Percentiles rank a stretch among this genome's conserved stretches.
Evolutionary conservation across 345 rosid genomes (phyloP).

Genomic region (Abelmoschus esculentus): DNA sequence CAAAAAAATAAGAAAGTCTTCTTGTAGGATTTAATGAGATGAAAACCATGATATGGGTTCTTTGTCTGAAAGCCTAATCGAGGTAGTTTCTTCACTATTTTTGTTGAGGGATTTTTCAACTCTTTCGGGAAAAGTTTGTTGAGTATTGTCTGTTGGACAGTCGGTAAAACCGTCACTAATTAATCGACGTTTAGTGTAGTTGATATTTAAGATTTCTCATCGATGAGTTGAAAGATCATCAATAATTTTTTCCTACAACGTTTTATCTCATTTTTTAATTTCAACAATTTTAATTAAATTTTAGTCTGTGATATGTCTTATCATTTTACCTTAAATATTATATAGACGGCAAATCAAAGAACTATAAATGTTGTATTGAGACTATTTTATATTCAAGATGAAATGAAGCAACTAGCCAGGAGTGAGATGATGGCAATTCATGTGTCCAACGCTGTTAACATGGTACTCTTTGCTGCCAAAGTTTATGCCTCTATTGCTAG

Average conservation of each 20-base stretch:
- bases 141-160: too few species aligned
- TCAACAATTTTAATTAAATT: too few species aligned
- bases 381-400: not conserved
- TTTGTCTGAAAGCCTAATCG: conserved; percentile 26
- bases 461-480: conserved; percentile 62
- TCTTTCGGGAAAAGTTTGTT: not conserved
- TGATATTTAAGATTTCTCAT: too few species aligned
- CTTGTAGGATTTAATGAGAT: conserved; percentile 37
- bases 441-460: conserved; percentile 48
- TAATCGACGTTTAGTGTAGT: too few species aligned
- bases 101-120: not conserved
- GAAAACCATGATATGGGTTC: conserved; percentile 38
- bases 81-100: conserved; percentile 18
- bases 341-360: too few species aligned
- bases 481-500: conserved; percentile 23
- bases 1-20: conserved; percentile 33
- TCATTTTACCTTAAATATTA: too few species aligned
- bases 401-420: conserved; percentile 39
- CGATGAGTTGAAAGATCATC: too few species aligned
- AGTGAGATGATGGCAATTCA: conserved; percentile 57
- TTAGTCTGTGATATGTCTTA: too few species aligned
- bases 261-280: too few species aligned
- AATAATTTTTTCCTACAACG: too few species aligned
- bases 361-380: not conserved
- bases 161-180: too few species aligned